A percentile compares a stretch with the other conserved stretches of the same genome.
Conservation (phyloP, 2,329 filamentous ascomycete species). For the Paraphoma chrysanthemicola region DNA sequence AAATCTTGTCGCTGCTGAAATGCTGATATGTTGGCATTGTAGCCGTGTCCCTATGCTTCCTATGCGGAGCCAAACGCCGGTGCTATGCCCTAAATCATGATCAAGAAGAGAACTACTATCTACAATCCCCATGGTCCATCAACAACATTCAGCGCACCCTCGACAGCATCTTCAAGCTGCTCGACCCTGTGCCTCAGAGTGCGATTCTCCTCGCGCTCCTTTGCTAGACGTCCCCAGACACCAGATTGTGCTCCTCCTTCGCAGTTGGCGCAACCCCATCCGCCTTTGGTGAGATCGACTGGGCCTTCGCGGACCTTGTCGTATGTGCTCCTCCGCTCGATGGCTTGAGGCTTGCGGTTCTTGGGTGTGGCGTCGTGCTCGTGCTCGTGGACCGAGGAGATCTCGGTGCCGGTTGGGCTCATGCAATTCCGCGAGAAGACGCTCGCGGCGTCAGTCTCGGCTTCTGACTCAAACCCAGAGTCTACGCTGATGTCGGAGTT, state of each 20-base stretch:
- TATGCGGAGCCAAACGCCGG: neutral
- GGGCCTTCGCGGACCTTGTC: conserved; percentile 53
- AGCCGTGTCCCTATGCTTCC: neutral
- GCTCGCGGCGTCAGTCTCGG: conserved; percentile 57
- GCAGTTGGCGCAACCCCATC: conserved; percentile 44
- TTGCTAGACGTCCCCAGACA: conserved; percentile 61
- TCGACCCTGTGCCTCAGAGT: conserved; percentile 60
- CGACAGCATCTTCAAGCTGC: conserved; percentile 62
- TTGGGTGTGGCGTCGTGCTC: conserved; percentile 39
- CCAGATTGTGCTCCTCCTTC: conserved; percentile 47
- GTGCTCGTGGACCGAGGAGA: conserved; percentile 43
- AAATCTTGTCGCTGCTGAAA: too few species aligned
- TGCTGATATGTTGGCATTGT: neutral
- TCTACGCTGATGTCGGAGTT: conserved; percentile 54
- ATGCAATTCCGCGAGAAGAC: conserved; percentile 49
- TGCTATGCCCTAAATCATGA: neutral
- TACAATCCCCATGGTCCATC: conserved; percentile 39
- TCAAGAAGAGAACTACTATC: too few species aligned
- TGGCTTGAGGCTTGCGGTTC: conserved; percentile 39
- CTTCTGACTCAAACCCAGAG: conserved; percentile 66
- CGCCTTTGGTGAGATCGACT: conserved; percentile 30
- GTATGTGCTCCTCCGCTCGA: conserved; percentile 35
- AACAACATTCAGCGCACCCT: conserved; percentile 64
- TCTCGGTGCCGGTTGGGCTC: conserved; percentile 43
- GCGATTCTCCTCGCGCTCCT: conserved; percentile 63